A percentile compares a stretch with the other conserved stretches of the same genome.
Evolutionary conservation across 306 rosid genomes (phyloP).

Genomic region (cucumber (Cucumis sativus)): DNA sequence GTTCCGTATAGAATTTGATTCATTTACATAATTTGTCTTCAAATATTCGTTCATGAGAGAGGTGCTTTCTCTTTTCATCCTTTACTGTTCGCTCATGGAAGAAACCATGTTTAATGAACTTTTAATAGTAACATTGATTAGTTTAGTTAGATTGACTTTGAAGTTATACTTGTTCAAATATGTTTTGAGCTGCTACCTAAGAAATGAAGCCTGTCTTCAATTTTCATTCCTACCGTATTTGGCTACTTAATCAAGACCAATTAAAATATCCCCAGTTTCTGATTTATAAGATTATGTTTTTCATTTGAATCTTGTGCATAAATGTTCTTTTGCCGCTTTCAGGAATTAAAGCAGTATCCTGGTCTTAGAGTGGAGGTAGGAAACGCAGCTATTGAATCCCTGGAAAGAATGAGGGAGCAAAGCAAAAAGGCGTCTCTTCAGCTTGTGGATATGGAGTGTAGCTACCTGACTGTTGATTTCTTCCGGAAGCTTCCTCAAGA

Average conservation of each 20-base stretch:
- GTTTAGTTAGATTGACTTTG: background rate
- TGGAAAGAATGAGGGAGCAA: conserved; percentile 76
- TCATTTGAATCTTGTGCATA: background rate
- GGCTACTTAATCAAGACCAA: background rate
- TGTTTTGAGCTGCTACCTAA: background rate
- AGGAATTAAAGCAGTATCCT: conserved; percentile 91
- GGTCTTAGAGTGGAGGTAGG: conserved; percentile 80
- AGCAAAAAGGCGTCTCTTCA: conserved; percentile 75
- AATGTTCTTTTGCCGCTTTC: conserved; percentile 9
- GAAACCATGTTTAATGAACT: background rate
- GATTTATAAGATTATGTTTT: background rate
- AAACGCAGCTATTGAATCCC: conserved; percentile 71
- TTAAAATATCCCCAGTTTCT: background rate
- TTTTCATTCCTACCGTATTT: background rate
- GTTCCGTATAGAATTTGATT: background rate
- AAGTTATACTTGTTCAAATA: background rate
- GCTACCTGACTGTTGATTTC: conserved; percentile 87
- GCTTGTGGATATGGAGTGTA: conserved; percentile 87
- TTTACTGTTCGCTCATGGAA: background rate
- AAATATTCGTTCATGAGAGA: background rate
- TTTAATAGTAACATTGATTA: background rate
- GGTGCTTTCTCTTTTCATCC: background rate
- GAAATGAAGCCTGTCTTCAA: background rate
- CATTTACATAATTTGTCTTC: background rate
- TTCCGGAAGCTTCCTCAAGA: conserved; percentile 94